These are phyloP conservation scores for Takashimella tepidaria DNA, from an alignment of 1,284 basidiomycete species.

Conservation along the genomic window DNA sequence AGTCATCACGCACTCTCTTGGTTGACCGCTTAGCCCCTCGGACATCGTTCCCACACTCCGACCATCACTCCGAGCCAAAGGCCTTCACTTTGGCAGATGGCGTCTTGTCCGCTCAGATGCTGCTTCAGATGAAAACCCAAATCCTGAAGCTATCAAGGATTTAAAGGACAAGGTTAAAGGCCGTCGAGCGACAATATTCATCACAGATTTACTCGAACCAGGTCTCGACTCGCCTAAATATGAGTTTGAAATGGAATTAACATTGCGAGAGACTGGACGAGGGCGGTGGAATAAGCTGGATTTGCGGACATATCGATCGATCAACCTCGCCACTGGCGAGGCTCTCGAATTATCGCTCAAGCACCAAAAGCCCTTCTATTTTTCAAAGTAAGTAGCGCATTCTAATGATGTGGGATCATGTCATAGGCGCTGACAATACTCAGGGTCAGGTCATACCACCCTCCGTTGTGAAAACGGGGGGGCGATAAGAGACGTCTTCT, in stretches of 20 bases:
- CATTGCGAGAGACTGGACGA: constrained; percentile 66
- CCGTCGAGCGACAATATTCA: constrained; percentile 22
- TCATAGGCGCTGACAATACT: constrained; percentile 7
- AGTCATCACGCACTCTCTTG: constrained; percentile 38
- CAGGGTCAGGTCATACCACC: constrained; percentile 21
- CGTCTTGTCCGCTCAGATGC: constrained; percentile 27
- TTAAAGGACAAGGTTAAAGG: not conserved
- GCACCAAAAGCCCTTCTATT: constrained; percentile 85
- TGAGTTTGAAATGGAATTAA: constrained; percentile 77
- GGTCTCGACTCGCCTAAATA: constrained; percentile 55
- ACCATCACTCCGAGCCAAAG: constrained; percentile 73
- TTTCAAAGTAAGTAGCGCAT: constrained; percentile 59
- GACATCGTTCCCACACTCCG: constrained; percentile 72
- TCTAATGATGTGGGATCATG: too few relatives aligned
- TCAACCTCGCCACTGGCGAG: constrained; percentile 71
- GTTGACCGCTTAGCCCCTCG: constrained; percentile 52
- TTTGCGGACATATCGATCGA: constrained; percentile 65
- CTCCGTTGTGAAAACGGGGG: not conserved
- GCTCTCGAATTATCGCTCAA: constrained; percentile 65
- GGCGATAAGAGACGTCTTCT: too few relatives aligned
- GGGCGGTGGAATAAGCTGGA: constrained; percentile 85
- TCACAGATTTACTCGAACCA: constrained; percentile 43
- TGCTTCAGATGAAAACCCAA: constrained; percentile 2
- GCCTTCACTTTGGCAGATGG: constrained; percentile 46
- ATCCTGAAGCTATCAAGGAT: constrained; percentile 3